phyloP scores from a whole-genome alignment of 2,329 filamentous ascomycete genomes.

The Trichophyton verrucosum region DNA sequence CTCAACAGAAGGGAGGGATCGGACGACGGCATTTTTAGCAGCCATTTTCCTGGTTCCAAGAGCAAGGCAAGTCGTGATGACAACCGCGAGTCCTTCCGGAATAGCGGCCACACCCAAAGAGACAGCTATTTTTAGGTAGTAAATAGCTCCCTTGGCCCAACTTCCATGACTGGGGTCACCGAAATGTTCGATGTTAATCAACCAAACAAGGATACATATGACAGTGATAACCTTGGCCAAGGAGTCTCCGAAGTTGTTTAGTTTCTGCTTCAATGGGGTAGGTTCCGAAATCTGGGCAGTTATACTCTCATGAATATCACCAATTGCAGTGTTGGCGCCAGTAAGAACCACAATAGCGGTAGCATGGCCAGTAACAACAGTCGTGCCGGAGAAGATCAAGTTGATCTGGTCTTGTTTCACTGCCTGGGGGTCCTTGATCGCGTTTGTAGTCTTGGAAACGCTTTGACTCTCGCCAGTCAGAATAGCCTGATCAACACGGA shows the following conservation, averaged over 20 bases:
- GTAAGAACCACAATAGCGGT: conserved; percentile 84
- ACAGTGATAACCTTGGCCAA: conserved; percentile 96
- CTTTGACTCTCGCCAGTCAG: conserved; percentile 96
- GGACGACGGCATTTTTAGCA: conserved; percentile 91
- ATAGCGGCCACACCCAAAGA: conserved; percentile 96
- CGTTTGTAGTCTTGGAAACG: conserved; percentile 66
- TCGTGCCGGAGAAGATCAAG: conserved; percentile 97
- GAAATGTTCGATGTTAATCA: conserved; percentile 98
- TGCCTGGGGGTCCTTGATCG: conserved; percentile 64
- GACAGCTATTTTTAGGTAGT: conserved; percentile 98
- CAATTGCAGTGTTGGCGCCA: conserved; percentile 82
- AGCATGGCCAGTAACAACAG: conserved; percentile 86
- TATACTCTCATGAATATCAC: conserved; percentile 98
- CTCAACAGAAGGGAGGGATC: conserved; percentile 91
- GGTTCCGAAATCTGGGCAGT: conserved; percentile 95
- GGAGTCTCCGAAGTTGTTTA: conserved; percentile 94
- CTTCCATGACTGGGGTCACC: conserved; percentile 84
- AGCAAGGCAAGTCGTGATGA: conserved; percentile 96
- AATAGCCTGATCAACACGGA: conserved; percentile 91
- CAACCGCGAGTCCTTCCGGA: conserved; percentile 90
- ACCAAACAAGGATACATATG: conserved; percentile 92
- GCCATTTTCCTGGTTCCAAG: conserved; percentile 98
- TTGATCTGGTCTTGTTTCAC: conserved; percentile 97
- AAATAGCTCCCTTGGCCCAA: conserved; percentile 95
- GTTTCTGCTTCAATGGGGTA: conserved; percentile 93